Evolutionary conservation across 1,284 basidiomycete genomes (phyloP), one percentile per base, ranked within the genome.

Genomic region (Tilletiaria anomala): DNA sequence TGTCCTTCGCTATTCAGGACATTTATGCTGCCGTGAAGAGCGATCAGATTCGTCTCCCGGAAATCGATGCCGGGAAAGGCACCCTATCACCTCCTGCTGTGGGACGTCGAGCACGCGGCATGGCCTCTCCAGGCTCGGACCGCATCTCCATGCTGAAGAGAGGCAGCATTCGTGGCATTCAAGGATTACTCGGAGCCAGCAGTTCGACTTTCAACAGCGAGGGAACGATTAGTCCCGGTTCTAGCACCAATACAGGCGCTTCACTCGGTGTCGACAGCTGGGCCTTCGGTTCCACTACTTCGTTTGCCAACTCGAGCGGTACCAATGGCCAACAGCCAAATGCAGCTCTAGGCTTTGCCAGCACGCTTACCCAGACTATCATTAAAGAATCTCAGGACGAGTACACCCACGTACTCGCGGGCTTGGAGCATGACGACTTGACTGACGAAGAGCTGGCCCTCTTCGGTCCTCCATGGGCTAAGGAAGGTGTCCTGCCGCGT

Each of bases 401-500:
- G 60, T 87, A 93, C 58, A 75, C 82, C 49, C 60, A 77, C 10
- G 73, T 74, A 16, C 44, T 37, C 22, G 37, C 45, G 35, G 32
- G n/a, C 32, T 33, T 32, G 2, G 32, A 6, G 5, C 32, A 26
- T 18, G 47, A 45, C 23, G 47, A 45, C 23, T 21, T 37, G 15
- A 22, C 48, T 20, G 89, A 96, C 61, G 88, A 94, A 62, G 87
- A 94, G 69, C 74, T 96, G 10, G 89, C 91, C 1, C 72, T 96
- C 24, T 76, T 93, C 10, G 91, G 91, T 18, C 79, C 91, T 3
- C 91, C 91, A 0, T 97, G 91, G 91, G 91, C 91, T 0, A 97
- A 97, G 68, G 91, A 97, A 68, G 91, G 91, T 12, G 82, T 89
- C 72, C 75, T 97, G 3, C 82, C 80, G 52, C 79, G 88, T 24